These are phyloP conservation scores for Spencermartinsiella ligniputridi DNA, from an alignment of 1,139 yeast genomes.

Conservation along the genomic window DNA sequence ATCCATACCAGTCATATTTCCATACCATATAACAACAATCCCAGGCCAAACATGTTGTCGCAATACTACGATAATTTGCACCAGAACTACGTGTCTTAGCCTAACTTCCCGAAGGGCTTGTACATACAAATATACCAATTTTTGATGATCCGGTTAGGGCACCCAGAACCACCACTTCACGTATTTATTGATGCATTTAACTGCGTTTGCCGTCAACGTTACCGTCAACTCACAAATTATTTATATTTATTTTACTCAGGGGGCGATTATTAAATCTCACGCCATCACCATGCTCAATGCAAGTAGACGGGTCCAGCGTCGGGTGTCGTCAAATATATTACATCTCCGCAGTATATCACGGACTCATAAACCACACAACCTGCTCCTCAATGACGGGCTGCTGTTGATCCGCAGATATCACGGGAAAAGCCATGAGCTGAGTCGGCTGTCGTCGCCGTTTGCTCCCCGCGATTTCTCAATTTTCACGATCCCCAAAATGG, in stretches of 20 bases:
- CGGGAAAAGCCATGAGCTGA: background rate
- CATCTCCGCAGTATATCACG: background rate
- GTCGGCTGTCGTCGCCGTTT: background rate
- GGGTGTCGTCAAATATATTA: background rate
- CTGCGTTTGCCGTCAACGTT: too few species aligned
- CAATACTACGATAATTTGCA: too few species aligned
- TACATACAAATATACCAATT: too few species aligned
- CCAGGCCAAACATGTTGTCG: constrained; percentile 59
- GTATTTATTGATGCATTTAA: too few species aligned
- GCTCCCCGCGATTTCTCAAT: constrained; percentile 15
- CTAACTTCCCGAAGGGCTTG: too few species aligned
- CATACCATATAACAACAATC: constrained; percentile 56
- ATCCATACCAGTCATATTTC: background rate
- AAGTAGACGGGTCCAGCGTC: background rate
- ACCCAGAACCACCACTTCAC: too few species aligned
- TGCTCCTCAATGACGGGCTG: background rate
- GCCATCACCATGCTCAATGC: background rate
- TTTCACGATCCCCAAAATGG: constrained; percentile 39
- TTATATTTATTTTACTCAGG: too few species aligned
- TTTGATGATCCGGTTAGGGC: too few species aligned
- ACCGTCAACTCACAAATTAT: too few species aligned
- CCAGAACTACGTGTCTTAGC: too few species aligned
- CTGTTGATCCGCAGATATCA: background rate
- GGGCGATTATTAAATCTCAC: too few species aligned
- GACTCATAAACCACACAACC: background rate